Evolutionary conservation across 352 stramenopile species (phyloP), one percentile per base, ranked within the genome.

Genomic region (Phytophthora meadii): DNA sequence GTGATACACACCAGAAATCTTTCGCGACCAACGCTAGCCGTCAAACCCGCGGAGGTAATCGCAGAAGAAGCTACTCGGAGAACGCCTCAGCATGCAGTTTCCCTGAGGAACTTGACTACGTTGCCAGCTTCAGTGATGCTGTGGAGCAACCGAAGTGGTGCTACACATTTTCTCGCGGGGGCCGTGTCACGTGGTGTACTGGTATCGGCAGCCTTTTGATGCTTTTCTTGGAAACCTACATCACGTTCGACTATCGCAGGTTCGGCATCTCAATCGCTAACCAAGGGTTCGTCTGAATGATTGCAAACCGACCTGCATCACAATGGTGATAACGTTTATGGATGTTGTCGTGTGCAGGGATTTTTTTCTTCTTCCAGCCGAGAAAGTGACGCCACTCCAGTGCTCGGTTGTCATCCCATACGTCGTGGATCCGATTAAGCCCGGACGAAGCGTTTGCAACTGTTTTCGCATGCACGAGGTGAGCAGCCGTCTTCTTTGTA

Each of bases 381-480:
- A 89, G n/a, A 81, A 84, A 65, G 49, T 76, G 7, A 36, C 48
- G 2, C 27, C 74, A 12, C 68, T 79, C 22, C 63, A 76, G 25
- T 76, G 73, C 15, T 57, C 74, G 0, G 70, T 79, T 37, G 73
- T 92, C 11, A 76, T 78, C 5, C 82, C 85, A 6, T 90, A 81
- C 63, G 90, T 95, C 42, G 60, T 79, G 14, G 88, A 95, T 67
- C 88, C 88, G 9, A 89, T 95, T 52, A 84, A 84, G 36, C 62
- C 69, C 27, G 77, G 72, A 25, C 75, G 82, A 55, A 89, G 68
- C 61, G 90, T 95, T 48, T 88, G 85, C 54, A 93, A 91, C 61
- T 85, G 82, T 41, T 95, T 94, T 54, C 84, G 86, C 22, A 93
- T 95, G 78, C 79, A 84, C 42, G 82, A 95, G 74, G 86, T 90